Conservation (phyloP, 2,329 filamentous ascomycete species). For the Didymosphaeria variabile region DNA sequence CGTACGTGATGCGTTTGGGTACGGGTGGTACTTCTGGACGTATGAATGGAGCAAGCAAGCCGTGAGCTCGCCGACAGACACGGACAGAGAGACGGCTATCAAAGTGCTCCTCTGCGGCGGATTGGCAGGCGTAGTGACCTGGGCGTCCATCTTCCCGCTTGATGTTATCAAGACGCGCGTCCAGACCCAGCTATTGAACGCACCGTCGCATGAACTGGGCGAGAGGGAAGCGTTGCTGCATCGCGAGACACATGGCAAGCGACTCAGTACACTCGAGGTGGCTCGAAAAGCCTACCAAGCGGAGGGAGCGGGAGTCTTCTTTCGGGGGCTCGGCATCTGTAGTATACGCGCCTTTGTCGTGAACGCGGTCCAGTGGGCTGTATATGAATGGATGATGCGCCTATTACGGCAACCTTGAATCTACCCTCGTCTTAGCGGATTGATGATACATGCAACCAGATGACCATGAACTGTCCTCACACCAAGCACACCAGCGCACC, state of each 20-base stretch:
- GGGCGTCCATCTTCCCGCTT: slow-evolving; percentile 89
- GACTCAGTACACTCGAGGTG: slow-evolving; percentile 68
- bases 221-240: slow-evolving; percentile 36
- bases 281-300: slow-evolving; percentile 72
- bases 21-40: slow-evolving; percentile 96
- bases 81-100: slow-evolving; percentile 61
- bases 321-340: slow-evolving; percentile 82
- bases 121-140: slow-evolving; percentile 85
- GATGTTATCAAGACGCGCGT: slow-evolving; percentile 93
- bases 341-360: slow-evolving; percentile 88
- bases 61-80: slow-evolving; percentile 58
- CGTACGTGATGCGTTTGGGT: slow-evolving; percentile 86
- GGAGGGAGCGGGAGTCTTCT: slow-evolving; percentile 80
- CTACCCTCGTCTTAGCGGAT: neutral
- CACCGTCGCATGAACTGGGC: slow-evolving; percentile 14
- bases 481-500: slow-evolving; percentile 4
- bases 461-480: slow-evolving; percentile 1
- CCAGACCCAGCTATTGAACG: slow-evolving; percentile 72
- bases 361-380: slow-evolving; percentile 91
- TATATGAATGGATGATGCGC: slow-evolving; percentile 88
- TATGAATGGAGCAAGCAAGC: slow-evolving; percentile 79
- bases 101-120: slow-evolving; percentile 85
- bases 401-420: slow-evolving; percentile 32
- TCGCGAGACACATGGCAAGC: slow-evolving; percentile 34
- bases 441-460: neutral